A percentile compares a stretch with the other conserved stretches of the same genome.
Conservation (phyloP, 495 filamentous ascomycete species). For the Aspergillus baeticus region DNA sequence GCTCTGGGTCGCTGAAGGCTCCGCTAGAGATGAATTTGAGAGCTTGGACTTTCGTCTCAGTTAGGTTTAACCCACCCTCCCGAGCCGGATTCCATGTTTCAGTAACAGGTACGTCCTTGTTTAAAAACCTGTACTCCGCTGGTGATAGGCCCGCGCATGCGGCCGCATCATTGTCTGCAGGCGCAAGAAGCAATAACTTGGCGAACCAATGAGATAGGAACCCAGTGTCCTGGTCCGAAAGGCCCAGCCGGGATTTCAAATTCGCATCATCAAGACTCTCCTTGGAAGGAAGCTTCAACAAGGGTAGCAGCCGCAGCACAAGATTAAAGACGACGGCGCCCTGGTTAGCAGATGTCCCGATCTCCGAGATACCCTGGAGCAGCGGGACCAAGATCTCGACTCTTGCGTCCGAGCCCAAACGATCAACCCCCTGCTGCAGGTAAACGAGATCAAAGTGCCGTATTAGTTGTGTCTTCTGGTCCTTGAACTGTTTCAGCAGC, state of each 20-base stretch:
- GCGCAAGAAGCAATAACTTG: constrained; percentile 73
- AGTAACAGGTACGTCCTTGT: constrained; percentile 51
- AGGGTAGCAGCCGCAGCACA: constrained; percentile 68
- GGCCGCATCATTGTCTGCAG: constrained; percentile 34
- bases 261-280: constrained; percentile 74
- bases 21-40: constrained; percentile 76
- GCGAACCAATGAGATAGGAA: constrained; percentile 77
- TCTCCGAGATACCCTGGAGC: constrained; percentile 69
- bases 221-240: constrained; percentile 67
- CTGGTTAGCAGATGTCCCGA: constrained; percentile 59
- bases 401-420: constrained; percentile 61
- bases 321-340: constrained; percentile 79
- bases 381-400: constrained; percentile 69
- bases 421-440: constrained; percentile 80
- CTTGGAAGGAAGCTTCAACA: constrained; percentile 69
- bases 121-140: constrained; percentile 73
- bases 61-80: constrained; percentile 61
- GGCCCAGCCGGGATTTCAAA: constrained; percentile 61
- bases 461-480: constrained; percentile 65
- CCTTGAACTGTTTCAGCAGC: constrained; percentile 88
- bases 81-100: constrained; percentile 66
- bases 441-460: constrained; percentile 87
- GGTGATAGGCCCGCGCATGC: constrained; percentile 68
- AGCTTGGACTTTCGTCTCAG: constrained; percentile 64
- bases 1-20: constrained; percentile 75